Conservation (phyloP, 75 land plant genomes). For the Pseudotsuga menziesii region DNA sequence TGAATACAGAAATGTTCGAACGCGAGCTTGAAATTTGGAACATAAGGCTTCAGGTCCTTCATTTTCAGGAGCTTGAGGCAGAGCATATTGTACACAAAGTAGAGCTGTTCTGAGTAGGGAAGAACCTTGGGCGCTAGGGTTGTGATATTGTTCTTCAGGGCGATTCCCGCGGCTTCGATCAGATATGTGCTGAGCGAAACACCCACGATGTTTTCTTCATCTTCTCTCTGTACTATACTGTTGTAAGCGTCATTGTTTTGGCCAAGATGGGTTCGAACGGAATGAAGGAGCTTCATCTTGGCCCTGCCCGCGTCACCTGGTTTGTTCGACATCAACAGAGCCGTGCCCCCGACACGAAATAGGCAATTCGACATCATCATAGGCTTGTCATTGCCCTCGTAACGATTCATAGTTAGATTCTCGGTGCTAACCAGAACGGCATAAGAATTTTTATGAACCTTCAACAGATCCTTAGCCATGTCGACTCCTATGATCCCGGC, state of each 20-base stretch:
- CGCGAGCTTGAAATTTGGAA: conserved; percentile 33
- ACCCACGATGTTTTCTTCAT: conserved; percentile 41
- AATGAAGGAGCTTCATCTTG: conserved; percentile 43
- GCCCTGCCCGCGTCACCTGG: conserved; percentile 16
- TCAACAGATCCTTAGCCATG: conserved; percentile 37
- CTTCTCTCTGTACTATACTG: conserved; percentile 52
- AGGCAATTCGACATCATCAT: conserved; percentile 68
- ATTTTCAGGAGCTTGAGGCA: conserved; percentile 4
- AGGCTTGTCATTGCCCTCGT: conserved; percentile 58
- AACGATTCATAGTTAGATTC: conserved; percentile 46
- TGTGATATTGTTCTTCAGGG: conserved; percentile 56
- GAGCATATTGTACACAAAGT: conserved; percentile 13
- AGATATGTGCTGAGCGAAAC: conserved; percentile 51
- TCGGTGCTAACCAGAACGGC: conserved; percentile 58
- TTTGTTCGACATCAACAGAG: conserved; percentile 56
- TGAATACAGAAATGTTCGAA: conserved; percentile 53
- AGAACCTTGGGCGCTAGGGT: conserved; percentile 44
- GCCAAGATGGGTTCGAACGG: conserved; percentile 66
- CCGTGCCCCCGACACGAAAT: conserved; percentile 66
- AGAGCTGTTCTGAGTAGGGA: conserved; percentile 26
- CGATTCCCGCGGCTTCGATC: conserved; percentile 50
- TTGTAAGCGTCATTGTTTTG: conserved; percentile 46
- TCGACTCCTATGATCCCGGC: conserved; percentile 50
- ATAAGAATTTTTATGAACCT: conserved; percentile 15
- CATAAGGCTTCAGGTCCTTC: conserved; percentile 15